Percentiles rank a stretch among this genome's conserved stretches.
These are phyloP conservation scores for Dryadomyces sulphureus DNA, from an alignment of 2,329 filamentous ascomycete genomes.

Conservation along the genomic window DNA sequence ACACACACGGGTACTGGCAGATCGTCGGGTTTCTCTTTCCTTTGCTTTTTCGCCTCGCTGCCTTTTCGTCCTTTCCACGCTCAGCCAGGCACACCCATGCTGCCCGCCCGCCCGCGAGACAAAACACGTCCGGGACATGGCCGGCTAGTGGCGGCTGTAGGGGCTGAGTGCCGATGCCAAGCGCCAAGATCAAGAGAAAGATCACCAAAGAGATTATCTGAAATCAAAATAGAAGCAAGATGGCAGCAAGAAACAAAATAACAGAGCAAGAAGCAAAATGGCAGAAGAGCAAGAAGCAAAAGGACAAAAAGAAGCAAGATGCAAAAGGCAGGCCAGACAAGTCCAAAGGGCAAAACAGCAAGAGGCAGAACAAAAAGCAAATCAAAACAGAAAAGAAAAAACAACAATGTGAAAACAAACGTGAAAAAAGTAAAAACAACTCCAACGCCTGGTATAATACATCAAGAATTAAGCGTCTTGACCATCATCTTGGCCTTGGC, in stretches of 20 bases:
- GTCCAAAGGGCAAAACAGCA: not conserved
- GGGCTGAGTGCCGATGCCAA: too few species aligned
- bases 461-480: conserved; percentile 42
- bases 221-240: too few species aligned
- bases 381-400: not conserved
- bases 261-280: not conserved
- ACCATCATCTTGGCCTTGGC: conserved; percentile 59
- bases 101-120: too few species aligned
- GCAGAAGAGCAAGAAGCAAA: not conserved
- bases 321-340: not conserved
- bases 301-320: not conserved
- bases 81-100: too few species aligned
- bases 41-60: not conserved
- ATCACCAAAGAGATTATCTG: too few species aligned
- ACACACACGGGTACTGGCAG: not conserved
- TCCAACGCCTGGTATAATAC: too few species aligned
- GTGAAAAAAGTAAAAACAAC: not conserved
- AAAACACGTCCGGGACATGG: too few species aligned
- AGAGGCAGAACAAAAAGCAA: not conserved
- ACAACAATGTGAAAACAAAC: not conserved
- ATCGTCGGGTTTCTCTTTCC: not conserved
- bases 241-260: not conserved
- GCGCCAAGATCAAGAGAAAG: too few species aligned
- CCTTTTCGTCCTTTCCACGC: too few species aligned
- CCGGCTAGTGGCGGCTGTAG: too few species aligned